Conservation (phyloP, 768 basidiomycete species). For the Termitomyces sp. region DNA sequence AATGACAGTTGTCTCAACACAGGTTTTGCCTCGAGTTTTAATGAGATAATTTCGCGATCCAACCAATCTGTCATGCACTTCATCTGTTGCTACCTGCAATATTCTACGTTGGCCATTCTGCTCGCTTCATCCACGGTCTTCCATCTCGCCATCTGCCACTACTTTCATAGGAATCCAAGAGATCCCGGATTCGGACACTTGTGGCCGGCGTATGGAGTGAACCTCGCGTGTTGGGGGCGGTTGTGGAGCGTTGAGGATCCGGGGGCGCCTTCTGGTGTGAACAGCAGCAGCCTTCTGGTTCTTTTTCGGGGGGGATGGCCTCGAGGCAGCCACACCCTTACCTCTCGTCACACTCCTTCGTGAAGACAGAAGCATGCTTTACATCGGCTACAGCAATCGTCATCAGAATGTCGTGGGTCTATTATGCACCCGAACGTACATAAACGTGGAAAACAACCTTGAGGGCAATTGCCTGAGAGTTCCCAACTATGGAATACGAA, state of each 20-base stretch:
- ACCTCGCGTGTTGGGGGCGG: neutral
- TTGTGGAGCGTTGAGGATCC: neutral
- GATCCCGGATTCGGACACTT: constrained; percentile 5
- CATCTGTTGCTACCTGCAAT: neutral
- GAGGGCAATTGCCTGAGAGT: neutral
- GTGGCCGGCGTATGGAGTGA: neutral
- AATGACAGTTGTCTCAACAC: neutral
- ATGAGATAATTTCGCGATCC: neutral
- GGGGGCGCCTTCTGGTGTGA: constrained; percentile 1
- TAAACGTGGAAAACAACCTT: too few relatives aligned
- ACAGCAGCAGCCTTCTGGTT: neutral
- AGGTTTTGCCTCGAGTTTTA: neutral
- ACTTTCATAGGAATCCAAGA: neutral
- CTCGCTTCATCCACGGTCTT: neutral
- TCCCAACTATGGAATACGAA: neutral
- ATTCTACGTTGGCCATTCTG: neutral
- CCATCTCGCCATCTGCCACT: neutral
- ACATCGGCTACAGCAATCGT: neutral
- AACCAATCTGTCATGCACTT: neutral
- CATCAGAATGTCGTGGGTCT: neutral
- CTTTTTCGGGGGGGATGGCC: neutral
- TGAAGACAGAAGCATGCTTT: neutral
- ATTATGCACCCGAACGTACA: neutral
- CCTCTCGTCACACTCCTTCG: neutral
- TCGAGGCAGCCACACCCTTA: neutral